Percentiles rank a stretch among this genome's conserved stretches.
Evolutionary conservation across 495 filamentous ascomycete genomes (phyloP).

Genomic region (Xylaria flabelliformis): DNA sequence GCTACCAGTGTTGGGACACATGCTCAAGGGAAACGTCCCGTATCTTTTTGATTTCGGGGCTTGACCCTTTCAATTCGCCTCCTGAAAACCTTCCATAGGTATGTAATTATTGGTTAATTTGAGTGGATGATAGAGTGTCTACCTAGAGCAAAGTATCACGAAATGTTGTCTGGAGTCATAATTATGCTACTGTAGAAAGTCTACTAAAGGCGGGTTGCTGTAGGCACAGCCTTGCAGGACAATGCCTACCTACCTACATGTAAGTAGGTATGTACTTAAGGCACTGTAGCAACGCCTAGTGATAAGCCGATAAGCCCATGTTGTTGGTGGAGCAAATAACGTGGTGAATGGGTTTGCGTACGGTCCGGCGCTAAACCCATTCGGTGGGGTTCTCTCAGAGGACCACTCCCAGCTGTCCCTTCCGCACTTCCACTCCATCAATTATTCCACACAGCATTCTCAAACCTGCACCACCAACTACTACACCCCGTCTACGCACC

Average conservation of each 20-base stretch:
- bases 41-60: too few species aligned
- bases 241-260: not conserved
- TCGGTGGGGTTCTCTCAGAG: slow-evolving; percentile 12
- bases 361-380: slow-evolving; percentile 20
- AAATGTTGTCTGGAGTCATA: not conserved
- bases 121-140: not conserved
- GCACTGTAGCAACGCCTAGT: not conserved
- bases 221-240: not conserved
- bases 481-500: slow-evolving; percentile 42
- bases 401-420: slow-evolving; percentile 29
- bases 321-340: slow-evolving; percentile 6
- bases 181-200: not conserved
- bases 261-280: too few species aligned
- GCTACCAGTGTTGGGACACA: not conserved
- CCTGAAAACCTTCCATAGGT: not conserved
- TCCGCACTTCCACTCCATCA: slow-evolving; percentile 33
- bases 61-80: too few species aligned
- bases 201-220: not conserved
- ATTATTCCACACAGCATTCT: slow-evolving; percentile 46
- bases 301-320: slow-evolving; percentile 24
- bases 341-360: slow-evolving; percentile 4
- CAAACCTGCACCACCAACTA: slow-evolving; percentile 42
- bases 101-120: not conserved
- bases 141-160: not conserved
- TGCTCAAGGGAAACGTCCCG: too few species aligned